Base-by-base conservation (phyloP, 345 rosid genomes). In the Draba incana region DNA sequence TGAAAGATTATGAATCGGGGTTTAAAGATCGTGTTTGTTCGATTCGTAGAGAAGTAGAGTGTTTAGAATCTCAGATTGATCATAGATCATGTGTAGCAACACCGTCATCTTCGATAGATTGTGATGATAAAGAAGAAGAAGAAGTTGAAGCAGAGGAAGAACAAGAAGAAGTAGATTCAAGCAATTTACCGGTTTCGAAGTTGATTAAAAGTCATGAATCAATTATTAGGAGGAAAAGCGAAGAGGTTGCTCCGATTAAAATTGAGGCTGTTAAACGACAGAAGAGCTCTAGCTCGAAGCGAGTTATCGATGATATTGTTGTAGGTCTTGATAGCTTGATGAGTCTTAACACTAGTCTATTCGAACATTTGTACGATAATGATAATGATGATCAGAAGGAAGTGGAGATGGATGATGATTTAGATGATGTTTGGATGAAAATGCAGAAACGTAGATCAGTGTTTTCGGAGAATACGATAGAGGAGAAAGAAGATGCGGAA, bases 161-260 rank as follows among this genome's bases (percentile, higher is more conserved):
- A n/a, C n/a, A n/a, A 16, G 16, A 43, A 25, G 84, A 71, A 42
- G 66, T 77, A 49, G 80, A 74, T 56, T 68, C 47, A 2, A 69
- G 70, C 2, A 62, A 74, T 41, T 46, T 10, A 56, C 72, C 64
- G 20, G 89, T 86, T 59, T 81, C 90, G 1, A 81, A 81, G 82
- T 42, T 87, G 80, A 81, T 85, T 64, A 80, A 85, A 81, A 84
- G 71, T 70, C 92, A 87, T 41, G 91, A 85, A 78, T 81, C 82
- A 3, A 76, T 81, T 57, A 89, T 85, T 58, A 77, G 79, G 27
- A 81, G 57, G 77, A 85, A 82, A 47, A 71, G 74, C 4, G 74
- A 81, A 76, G 89, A 81, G 76, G 60, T 75, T 30, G 71, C 5
- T 69, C 49, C 70, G 23, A 56, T 42, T 0, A 75, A 47, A 24